These are phyloP conservation scores for Bothriochloa decipiens DNA, from an alignment of 176 grass and related monocot genomes.

Conservation along the genomic window DNA sequence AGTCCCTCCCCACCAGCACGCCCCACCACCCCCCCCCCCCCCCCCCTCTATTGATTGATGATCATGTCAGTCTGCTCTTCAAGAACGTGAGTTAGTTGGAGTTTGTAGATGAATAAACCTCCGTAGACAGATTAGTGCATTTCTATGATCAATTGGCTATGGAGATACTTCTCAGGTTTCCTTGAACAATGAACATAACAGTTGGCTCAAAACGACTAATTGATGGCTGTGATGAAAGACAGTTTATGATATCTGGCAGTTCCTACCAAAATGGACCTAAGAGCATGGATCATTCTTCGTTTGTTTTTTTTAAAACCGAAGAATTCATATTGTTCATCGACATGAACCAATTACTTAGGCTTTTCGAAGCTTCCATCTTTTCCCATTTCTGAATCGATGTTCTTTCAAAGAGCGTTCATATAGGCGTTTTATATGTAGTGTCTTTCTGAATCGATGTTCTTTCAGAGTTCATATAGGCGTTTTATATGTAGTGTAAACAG, in stretches of 20 bases:
- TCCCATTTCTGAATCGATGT: not conserved
- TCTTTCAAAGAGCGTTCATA: not conserved
- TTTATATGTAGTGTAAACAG: not conserved
- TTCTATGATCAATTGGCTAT: not conserved
- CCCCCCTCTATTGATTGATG: not conserved
- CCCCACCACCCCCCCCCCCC: too few species aligned
- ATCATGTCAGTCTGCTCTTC: not conserved
- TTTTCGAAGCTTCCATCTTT: not conserved
- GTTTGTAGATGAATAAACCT: not conserved
- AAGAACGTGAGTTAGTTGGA: not conserved
- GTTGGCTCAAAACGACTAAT: not conserved
- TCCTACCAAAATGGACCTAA: not conserved
- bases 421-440: not conserved
- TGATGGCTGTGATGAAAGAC: not conserved
- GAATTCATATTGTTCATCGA: not conserved
- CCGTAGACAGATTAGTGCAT: not conserved
- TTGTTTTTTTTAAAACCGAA: not conserved
- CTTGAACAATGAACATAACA: not conserved
- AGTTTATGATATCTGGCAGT: not conserved
- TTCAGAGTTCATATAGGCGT: not conserved
- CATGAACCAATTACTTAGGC: not conserved
- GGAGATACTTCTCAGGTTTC: not conserved
- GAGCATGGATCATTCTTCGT: not conserved
- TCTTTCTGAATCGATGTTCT: not conserved
- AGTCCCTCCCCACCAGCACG: too few species aligned